Conservation (phyloP, 139 green algal species). For the Picochlorum sp. region DNA sequence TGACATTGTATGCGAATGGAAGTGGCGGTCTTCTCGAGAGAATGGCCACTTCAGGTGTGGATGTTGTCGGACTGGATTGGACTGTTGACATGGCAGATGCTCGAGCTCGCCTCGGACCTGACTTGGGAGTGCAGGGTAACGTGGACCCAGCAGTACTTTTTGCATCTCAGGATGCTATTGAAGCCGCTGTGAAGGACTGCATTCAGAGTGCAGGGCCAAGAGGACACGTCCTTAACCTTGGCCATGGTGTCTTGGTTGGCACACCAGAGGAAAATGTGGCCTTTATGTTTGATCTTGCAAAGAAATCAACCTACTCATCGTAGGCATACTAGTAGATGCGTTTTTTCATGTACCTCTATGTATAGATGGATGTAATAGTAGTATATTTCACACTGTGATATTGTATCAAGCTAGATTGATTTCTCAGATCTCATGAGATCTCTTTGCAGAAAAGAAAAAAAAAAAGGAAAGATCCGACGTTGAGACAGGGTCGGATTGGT, state of each 20-base stretch:
- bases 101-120: constrained; percentile 51
- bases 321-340: background rate
- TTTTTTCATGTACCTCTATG: background rate
- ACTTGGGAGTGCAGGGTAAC: constrained; percentile 85
- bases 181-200: constrained; percentile 62
- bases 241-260: constrained; percentile 92
- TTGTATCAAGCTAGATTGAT: too few species aligned
- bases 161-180: constrained; percentile 61
- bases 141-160: constrained; percentile 92
- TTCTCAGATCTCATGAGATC: background rate
- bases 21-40: constrained; percentile 88
- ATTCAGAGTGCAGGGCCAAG: constrained; percentile 69
- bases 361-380: background rate
- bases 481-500: background rate
- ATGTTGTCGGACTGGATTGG: constrained; percentile 96
- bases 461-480: background rate
- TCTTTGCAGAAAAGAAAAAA: too few species aligned
- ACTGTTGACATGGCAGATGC: constrained; percentile 94
- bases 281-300: constrained; percentile 68
- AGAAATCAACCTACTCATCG: constrained; percentile 10
- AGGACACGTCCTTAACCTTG: constrained; percentile 94
- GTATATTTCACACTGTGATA: background rate
- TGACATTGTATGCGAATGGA: constrained; percentile 95
- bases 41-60: constrained; percentile 53
- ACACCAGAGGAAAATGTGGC: constrained; percentile 79